Base-by-base conservation (phyloP, 176 grass and related monocot genomes). In the Eremochloa ophiuroides region DNA sequence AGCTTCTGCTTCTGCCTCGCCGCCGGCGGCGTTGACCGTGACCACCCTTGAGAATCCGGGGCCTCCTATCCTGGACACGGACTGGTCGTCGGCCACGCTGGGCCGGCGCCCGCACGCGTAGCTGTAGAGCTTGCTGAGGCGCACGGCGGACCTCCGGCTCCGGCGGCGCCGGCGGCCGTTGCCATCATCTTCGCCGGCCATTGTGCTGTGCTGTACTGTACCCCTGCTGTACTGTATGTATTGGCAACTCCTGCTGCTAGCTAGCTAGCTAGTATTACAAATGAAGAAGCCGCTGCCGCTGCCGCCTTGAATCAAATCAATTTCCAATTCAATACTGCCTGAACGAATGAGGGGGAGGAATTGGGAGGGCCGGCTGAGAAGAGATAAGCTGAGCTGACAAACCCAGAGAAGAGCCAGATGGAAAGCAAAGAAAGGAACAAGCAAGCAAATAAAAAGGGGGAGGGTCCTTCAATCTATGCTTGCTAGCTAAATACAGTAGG, bases 11-110 rank as follows among this genome's bases (percentile, higher is more conserved):
- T 14, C 75, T 42, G 41, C 22, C 15, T 13, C 20, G 22, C 29
- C 15, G 73, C 62, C 51, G 1, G 26, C 35, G 30, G 53, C 74
- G 79, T 58, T 58, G 53, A 58, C 53, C 53, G 7, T 58, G 60
- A 92, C 89, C 0, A 97, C 85, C 26, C 91, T 85, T 3, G 91
- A 94, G 87, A 94, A 97, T 0, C 94, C 94, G 6, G 94, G 91
- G 3, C 89, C 62, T 27, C 94, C 94, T 34, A 97, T 89, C 63
- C 79, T 86, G 12, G 64, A 69, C 31, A 2, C 61, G n/a, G 82
- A 55, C 22, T 91, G 80, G 44, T 82, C 83, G 62, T 89, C 79
- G 16, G 88, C 83, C 6, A 82, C 70, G 62, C 73, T 90, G 7
- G 85, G 86, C 26, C 78, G 58, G 0, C 87, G 73, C 3, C 79